These are phyloP conservation scores for Parafenestella ontariensis DNA, from an alignment of 2,329 filamentous ascomycete genomes.

Conservation along the genomic window DNA sequence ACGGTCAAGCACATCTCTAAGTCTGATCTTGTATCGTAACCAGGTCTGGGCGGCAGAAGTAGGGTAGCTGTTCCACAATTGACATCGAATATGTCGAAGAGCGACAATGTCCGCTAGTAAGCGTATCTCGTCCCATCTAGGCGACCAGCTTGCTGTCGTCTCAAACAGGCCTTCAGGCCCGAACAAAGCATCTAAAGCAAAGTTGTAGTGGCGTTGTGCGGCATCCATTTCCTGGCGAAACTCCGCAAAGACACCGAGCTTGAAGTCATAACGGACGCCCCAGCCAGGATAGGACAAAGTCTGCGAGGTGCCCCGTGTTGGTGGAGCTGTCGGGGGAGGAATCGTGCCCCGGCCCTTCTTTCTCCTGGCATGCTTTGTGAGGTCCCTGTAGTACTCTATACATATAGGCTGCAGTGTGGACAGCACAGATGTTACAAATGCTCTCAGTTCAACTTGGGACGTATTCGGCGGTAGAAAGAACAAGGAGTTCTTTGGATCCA, in stretches of 20 bases:
- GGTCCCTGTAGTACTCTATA: conserved; percentile 90
- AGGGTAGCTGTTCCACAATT: conserved; percentile 81
- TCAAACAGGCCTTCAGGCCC: conserved; percentile 82
- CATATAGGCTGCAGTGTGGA: conserved; percentile 74
- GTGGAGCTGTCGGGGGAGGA: conserved; percentile 81
- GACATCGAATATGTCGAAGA: conserved; percentile 80
- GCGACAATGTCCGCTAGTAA: conserved; percentile 81
- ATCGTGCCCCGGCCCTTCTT: conserved; percentile 82
- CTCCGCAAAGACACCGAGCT: conserved; percentile 87
- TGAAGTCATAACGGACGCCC: conserved; percentile 95
- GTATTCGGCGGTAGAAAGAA: conserved; percentile 82
- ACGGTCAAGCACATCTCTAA: conserved; percentile 79
- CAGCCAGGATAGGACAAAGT: conserved; percentile 85
- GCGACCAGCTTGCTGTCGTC: conserved; percentile 86
- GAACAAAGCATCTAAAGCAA: conserved; percentile 83
- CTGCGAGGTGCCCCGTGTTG: conserved; percentile 83
- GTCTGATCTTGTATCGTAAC: conserved; percentile 76
- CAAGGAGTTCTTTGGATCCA: conserved; percentile 80
- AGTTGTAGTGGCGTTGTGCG: conserved; percentile 83
- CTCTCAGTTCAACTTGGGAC: conserved; percentile 72
- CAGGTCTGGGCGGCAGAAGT: conserved; percentile 81
- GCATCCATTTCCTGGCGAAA: conserved; percentile 92
- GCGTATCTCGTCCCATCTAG: conserved; percentile 92
- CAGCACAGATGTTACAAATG: conserved; percentile 77
- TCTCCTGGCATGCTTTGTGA: conserved; percentile 89